Base-by-base conservation (phyloP, 768 basidiomycete genomes). In the Phallus indusiatus region DNA sequence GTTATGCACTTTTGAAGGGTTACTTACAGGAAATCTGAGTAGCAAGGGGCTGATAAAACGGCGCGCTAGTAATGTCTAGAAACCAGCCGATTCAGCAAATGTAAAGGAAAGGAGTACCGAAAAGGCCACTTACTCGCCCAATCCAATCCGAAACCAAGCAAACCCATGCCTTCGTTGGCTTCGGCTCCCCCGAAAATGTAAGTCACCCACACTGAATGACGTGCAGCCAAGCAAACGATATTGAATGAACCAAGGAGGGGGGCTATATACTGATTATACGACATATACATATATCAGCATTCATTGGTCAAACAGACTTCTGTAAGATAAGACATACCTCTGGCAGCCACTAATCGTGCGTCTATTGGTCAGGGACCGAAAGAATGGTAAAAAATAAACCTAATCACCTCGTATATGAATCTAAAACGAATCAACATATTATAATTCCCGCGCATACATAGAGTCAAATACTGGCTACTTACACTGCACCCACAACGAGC, bases 121-220 rank as follows among this genome's bases (percentile, higher is more conserved):
- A 28, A 3, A 7, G 28, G 5, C 28, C 18, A 51, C 50, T 14
- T 14, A 51, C 50, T 51, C 21, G 50, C 50, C 83, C 83, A 87
- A 64, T 86, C 85, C 49, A 86, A 77, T 16, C 80, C 80, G 47
- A 87, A 59, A 36, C 78, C 79, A 48, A 81, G 57, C 18, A 86
- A 64, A 0, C 85, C 85, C 46, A 87, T 72, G 0, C 84, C 85
- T 67, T 87, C 85, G 63, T 86, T 87, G 24, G 78, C 83, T 36
- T 80, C 74, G 1, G 78, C 71, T 5, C 86, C 86, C 24, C 86
- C 86, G 60, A 88, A 86, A 0, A 87, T 62, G 59, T 82, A 79
- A 5, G 82, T 84, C 64, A 85, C 50, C 50, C 50, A 51, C 14
- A 22, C 50, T 22, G 50, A 51, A 34, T 51, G 21, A 14, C 50